Conservation (phyloP, 352 stramenopile genomes). For the Globisporangium yorkense region DNA sequence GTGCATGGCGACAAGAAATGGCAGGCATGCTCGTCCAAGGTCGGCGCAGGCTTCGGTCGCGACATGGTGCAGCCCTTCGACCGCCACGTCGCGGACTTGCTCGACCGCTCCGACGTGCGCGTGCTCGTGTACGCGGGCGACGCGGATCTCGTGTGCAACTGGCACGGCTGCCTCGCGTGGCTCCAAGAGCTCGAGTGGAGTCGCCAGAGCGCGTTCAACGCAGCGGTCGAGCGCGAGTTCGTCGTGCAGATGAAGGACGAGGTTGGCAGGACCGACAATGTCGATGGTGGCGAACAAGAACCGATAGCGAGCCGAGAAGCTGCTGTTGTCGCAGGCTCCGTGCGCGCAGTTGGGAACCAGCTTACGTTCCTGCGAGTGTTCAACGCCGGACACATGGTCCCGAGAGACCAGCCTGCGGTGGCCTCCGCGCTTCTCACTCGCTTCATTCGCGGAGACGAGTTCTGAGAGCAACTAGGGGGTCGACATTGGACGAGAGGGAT, state of each 20-base stretch:
- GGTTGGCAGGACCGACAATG: not conserved
- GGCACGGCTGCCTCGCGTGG: conserved; percentile 93
- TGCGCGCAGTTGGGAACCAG: conserved; percentile 20
- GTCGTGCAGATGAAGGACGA: not conserved
- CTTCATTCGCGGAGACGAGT: conserved; percentile 26
- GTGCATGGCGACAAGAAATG: conserved; percentile 48
- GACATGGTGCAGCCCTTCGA: conserved; percentile 7
- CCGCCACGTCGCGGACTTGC: conserved; percentile 78
- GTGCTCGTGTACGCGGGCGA: conserved; percentile 96
- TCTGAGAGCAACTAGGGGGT: not conserved
- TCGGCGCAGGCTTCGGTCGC: conserved; percentile 77
- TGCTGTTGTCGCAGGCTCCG: conserved; percentile 7
- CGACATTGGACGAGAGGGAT: no score
- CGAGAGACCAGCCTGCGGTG: conserved; percentile 27
- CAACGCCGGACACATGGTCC: conserved; percentile 39
- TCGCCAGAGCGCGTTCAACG: conserved; percentile 81
- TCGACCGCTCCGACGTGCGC: conserved; percentile 48
- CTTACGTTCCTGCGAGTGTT: conserved; percentile 38
- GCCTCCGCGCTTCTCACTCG: conserved; percentile 30
- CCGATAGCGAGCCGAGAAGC: no score
- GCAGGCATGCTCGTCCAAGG: conserved; percentile 89
- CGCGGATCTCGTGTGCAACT: conserved; percentile 95
- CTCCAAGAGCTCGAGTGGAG: conserved; percentile 87
- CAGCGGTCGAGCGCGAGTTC: conserved; percentile 20
- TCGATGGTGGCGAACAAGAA: no score